Evolutionary conservation across 1,284 basidiomycete species (phyloP).

Genomic region (Cryptococcus deneoformans): DNA sequence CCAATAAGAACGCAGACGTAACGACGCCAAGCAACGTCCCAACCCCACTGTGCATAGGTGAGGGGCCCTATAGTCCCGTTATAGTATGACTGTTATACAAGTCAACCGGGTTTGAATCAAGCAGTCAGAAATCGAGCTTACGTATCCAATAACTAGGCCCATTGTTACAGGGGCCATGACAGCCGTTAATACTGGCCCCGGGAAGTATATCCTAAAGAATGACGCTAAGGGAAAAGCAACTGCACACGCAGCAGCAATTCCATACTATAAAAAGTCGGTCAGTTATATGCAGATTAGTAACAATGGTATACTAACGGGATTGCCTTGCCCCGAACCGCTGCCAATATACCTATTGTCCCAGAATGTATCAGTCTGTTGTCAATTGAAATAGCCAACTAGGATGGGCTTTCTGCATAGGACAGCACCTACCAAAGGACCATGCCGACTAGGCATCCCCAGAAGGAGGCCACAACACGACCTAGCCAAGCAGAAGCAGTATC

Average conservation of each 20-base stretch:
- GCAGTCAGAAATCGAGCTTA: constrained; percentile 1
- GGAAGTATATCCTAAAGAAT: constrained; percentile 65
- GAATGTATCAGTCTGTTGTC: constrained; percentile 43
- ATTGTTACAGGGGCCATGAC: constrained; percentile 72
- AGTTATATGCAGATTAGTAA: background rate
- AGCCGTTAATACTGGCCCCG: constrained; percentile 56
- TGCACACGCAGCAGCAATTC: constrained; percentile 65
- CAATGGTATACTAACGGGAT: constrained; percentile 47
- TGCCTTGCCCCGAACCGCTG: constrained; percentile 62
- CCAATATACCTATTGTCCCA: constrained; percentile 64
- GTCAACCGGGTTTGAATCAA: background rate
- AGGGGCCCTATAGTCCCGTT: constrained; percentile 40
- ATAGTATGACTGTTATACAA: constrained; percentile 36
- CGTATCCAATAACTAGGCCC: constrained; percentile 66
- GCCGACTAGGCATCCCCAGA: constrained; percentile 66
- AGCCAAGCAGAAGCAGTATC: constrained; percentile 70
- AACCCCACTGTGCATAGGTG: constrained; percentile 48
- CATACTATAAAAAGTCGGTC: constrained; percentile 52
- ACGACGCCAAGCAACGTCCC: constrained; percentile 52
- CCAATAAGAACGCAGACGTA: constrained; percentile 47
- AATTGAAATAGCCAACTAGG: constrained; percentile 13
- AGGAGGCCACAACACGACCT: constrained; percentile 63
- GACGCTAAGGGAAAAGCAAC: constrained; percentile 65
- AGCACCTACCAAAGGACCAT: constrained; percentile 47
- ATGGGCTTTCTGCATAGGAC: too few species aligned